Evolutionary conservation across 768 basidiomycete species (phyloP), one percentile per base, ranked within the genome.

Genomic region (Lentinula sp.): DNA sequence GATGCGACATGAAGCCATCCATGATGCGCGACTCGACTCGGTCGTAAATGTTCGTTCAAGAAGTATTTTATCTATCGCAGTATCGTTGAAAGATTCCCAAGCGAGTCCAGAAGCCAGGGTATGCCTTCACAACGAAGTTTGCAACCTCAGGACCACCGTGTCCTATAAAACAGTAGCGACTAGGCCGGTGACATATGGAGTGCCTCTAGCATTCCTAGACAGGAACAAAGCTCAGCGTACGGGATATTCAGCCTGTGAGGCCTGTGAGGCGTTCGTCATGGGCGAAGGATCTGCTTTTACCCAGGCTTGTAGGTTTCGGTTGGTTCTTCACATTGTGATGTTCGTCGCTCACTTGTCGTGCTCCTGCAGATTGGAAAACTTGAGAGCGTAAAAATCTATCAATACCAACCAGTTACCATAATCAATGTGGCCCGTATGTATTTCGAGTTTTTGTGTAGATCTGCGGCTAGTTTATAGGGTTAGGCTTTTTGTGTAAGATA

Each of bases 181-280:
- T 98, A 94, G 95, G 93, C 94, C 10, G 84, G 86, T 52, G 76
- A 75, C 50, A 88, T 84, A n/a, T 98, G 95, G 95, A 75, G 73
- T 53, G 63, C 67, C 23, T 73, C 87, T 54, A 91, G 91, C 34
- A 80, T 88, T 57, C 91, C 90, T 16, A 94, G 94, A 56, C 94
- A 95, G 75, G 84, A 84, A 16, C 83, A 89, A 70, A 93, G 89
- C 91, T 15, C 76, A 85, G 65, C 80, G 82, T 65, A 98, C 95
- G 13, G 93, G 93, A 43, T 86, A 85, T 71, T 76, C 88, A 28
- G 90, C 88, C 4, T 98, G 95, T 65, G 80, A 86, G 57, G 90
- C 88, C 4, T 98, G 95, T 65, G 80, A 86, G 56, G 84, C 84
- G 13, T 98, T 86, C 70, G 87, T 97, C 31, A 78, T 78, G 63